Evolutionary conservation across 805 yeast species (phyloP).

Genomic region (Starmerella khaoyaiensis): DNA sequence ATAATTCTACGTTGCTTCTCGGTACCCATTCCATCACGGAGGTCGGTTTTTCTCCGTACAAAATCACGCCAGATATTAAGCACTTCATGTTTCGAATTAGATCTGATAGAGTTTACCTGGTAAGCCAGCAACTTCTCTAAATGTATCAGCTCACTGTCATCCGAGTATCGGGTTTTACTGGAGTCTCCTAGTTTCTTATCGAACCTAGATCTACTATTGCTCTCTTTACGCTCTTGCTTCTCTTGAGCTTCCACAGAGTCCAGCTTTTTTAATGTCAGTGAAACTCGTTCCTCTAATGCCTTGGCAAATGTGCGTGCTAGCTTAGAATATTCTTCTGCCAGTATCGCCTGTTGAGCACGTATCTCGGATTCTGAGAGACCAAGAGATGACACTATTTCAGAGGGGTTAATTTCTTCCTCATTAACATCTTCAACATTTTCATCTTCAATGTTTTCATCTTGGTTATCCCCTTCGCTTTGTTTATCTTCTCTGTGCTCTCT

Average conservation of each 20-base stretch:
- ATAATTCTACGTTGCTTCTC: conserved; percentile 19
- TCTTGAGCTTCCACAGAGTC: conserved; percentile 12
- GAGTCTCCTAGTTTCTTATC: neutral
- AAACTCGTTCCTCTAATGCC: conserved; percentile 18
- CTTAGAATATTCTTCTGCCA: conserved; percentile 17
- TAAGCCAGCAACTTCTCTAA: conserved; percentile 12
- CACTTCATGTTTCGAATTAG: conserved; percentile 13
- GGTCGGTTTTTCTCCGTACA: conserved; percentile 20
- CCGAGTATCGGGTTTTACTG: neutral
- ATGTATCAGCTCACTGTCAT: conserved; percentile 11
- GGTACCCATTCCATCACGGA: conserved; percentile 21
- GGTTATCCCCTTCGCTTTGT: neutral
- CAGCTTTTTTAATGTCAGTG: conserved; percentile 17
- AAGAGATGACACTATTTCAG: conserved; percentile 2
- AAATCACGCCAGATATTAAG: conserved; percentile 25
- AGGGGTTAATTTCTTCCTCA: conserved; percentile 2
- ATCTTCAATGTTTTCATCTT: neutral
- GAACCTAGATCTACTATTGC: neutral
- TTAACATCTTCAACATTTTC: conserved; percentile 2
- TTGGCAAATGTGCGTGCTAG: conserved; percentile 16
- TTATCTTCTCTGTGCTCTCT: neutral
- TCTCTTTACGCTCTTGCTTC: conserved; percentile 1
- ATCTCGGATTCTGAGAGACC: conserved; percentile 11
- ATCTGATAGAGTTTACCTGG: conserved; percentile 13
- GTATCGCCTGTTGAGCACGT: conserved; percentile 12